phyloP scores from a whole-genome alignment of 176 grass and related monocot genomes.

The Zoysia pacifica region DNA sequence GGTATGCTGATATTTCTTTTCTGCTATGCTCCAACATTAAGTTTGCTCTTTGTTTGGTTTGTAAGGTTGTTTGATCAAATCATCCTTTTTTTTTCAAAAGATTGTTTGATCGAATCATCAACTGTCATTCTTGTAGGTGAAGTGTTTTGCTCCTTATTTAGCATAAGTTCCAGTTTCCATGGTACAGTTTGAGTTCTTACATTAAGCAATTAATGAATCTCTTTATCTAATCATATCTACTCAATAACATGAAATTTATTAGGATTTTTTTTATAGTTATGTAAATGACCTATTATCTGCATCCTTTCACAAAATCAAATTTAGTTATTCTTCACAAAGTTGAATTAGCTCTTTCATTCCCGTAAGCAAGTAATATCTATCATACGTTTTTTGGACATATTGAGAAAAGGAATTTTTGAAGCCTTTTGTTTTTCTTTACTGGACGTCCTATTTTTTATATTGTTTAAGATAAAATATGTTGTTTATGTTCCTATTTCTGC shows the following conservation, averaged over 20 bases:
- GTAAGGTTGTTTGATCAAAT: constrained; percentile 23
- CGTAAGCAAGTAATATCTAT: neutral
- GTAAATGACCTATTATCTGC: neutral
- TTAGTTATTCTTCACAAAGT: neutral
- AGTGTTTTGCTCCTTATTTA: neutral
- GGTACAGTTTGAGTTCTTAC: constrained; percentile 1
- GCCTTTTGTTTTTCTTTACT: constrained; percentile 18
- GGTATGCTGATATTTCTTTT: constrained; percentile 46
- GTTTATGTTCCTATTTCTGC: constrained; percentile 17
- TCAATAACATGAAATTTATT: constrained; percentile 21
- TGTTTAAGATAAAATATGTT: neutral
- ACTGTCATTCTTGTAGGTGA: neutral
- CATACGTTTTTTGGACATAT: neutral
- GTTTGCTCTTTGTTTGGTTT: constrained; percentile 19
- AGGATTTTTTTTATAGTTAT: neutral
- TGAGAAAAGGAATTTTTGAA: constrained; percentile 5
- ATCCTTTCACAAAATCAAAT: neutral
- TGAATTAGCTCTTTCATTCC: neutral
- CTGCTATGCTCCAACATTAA: neutral
- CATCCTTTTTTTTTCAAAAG: neutral
- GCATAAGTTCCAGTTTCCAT: neutral
- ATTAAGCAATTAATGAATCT: neutral
- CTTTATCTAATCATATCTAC: constrained; percentile 10
- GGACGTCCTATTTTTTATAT: neutral
- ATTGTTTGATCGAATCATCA: constrained; percentile 6